Percentiles rank a stretch among this genome's conserved stretches.
Evolutionary conservation across 345 rosid species (phyloP).

Genomic region (Aquilaria sinensis): DNA sequence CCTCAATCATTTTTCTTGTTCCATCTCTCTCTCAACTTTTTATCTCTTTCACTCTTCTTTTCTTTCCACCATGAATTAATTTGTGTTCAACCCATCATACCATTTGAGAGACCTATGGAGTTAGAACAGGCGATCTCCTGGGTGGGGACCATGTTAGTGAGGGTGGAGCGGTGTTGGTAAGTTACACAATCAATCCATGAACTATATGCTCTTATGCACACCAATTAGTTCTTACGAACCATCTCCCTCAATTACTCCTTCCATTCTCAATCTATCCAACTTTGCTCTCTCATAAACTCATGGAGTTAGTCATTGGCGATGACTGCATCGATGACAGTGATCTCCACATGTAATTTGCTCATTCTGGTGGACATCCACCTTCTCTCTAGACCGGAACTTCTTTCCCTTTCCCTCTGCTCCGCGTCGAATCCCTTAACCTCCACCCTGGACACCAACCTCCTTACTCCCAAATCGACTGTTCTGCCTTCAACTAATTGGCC

Average conservation of each 20-base stretch:
- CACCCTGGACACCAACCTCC: slow-evolving; percentile 30
- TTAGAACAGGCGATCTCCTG: too few species aligned
- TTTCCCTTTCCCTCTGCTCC: slow-evolving; percentile 38
- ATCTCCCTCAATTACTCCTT: neutral
- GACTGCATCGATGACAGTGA: slow-evolving; percentile 14
- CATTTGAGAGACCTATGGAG: too few species aligned
- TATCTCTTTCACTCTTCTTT: too few species aligned
- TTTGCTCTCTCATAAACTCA: slow-evolving; percentile 15
- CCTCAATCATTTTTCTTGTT: too few species aligned
- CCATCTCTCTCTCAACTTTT: too few species aligned
- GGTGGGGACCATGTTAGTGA: too few species aligned
- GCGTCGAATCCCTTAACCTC: slow-evolving; percentile 26
- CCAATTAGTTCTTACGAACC: neutral
- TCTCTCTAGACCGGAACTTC: slow-evolving; percentile 50
- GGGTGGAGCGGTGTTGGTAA: too few species aligned
- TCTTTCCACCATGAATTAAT: too few species aligned
- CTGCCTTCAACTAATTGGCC: slow-evolving; percentile 92
- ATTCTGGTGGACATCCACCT: slow-evolving; percentile 60
- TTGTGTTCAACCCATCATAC: too few species aligned
- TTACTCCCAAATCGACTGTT: slow-evolving; percentile 79
- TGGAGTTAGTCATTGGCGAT: slow-evolving; percentile 36
- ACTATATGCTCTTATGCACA: too few species aligned
- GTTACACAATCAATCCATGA: too few species aligned
- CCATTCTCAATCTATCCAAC: too few species aligned
- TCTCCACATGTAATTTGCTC: slow-evolving; percentile 31